Conservation (phyloP, 208 protist genomes). For the Acanthamoeba culbertsoni region DNA sequence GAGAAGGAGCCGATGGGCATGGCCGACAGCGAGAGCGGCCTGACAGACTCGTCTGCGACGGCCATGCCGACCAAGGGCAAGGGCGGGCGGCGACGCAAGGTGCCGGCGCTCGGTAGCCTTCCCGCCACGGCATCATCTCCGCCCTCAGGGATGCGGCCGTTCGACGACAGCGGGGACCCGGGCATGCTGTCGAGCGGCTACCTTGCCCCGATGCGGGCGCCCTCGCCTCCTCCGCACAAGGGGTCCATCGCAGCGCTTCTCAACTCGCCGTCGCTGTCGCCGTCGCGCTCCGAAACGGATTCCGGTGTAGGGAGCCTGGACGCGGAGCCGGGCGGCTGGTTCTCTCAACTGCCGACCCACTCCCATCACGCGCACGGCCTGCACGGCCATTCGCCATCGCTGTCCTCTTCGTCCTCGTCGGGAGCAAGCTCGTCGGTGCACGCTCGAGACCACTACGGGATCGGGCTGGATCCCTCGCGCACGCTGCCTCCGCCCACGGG, state of each 20-base stretch:
- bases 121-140: background rate
- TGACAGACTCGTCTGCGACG: background rate
- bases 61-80: slow-evolving; percentile 4
- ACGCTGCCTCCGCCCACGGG: background rate
- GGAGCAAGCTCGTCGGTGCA: background rate
- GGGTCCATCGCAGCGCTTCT: slow-evolving; percentile 45
- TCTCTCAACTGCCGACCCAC: slow-evolving; percentile 21
- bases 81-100: background rate
- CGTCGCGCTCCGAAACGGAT: slow-evolving; percentile 6
- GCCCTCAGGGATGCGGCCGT: background rate
- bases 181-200: background rate
- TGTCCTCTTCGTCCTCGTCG: background rate
- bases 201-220: background rate
- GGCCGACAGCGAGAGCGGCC: background rate
- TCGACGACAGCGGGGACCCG: background rate
- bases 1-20: slow-evolving; percentile 22
- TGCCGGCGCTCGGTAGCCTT: background rate
- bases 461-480: background rate
- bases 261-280: slow-evolving; percentile 52
- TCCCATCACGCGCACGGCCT: background rate
- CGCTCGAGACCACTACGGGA: background rate
- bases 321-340: slow-evolving; percentile 17
- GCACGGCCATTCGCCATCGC: background rate
- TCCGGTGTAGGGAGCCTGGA: background rate
- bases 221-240: slow-evolving; percentile 27